Percentiles rank a stretch among this genome's conserved stretches.
phyloP scores from a whole-genome alignment of 352 stramenopile genomes.

The Pythium rishiriense region DNA sequence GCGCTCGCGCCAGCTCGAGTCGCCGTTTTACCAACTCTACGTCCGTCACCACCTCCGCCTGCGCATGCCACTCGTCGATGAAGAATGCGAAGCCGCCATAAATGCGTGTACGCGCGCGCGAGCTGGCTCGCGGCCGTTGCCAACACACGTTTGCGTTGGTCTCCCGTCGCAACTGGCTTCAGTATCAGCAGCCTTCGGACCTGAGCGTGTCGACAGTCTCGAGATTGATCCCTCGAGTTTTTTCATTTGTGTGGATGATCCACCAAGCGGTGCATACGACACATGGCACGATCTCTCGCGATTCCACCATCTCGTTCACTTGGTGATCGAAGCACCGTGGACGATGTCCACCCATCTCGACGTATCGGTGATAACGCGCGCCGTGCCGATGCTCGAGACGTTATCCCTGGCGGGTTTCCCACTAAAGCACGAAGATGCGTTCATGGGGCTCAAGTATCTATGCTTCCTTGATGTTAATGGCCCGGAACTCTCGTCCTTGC shows the following conservation, averaged over 20 bases:
- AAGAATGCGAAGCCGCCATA: background rate
- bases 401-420: background rate
- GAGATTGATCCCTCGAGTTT: background rate
- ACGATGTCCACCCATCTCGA: background rate
- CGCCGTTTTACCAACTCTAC: background rate
- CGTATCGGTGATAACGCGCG: background rate
- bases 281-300: background rate
- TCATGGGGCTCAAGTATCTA: background rate
- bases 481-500: background rate
- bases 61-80: background rate
- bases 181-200: background rate
- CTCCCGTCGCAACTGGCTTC: background rate
- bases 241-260: background rate
- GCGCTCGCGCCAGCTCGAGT: background rate
- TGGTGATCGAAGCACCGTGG: background rate
- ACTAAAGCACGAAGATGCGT: background rate
- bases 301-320: background rate
- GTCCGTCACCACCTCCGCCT: background rate
- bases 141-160: background rate
- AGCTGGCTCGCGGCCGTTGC: background rate
- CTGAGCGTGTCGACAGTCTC: background rate
- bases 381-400: background rate
- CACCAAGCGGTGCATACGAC: too few relatives aligned
- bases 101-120: background rate
- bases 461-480: background rate